Evolutionary conservation across 2,329 filamentous ascomycete genomes (phyloP), one percentile per base, ranked within the genome.

Genomic region (Bipolaris bicolor): DNA sequence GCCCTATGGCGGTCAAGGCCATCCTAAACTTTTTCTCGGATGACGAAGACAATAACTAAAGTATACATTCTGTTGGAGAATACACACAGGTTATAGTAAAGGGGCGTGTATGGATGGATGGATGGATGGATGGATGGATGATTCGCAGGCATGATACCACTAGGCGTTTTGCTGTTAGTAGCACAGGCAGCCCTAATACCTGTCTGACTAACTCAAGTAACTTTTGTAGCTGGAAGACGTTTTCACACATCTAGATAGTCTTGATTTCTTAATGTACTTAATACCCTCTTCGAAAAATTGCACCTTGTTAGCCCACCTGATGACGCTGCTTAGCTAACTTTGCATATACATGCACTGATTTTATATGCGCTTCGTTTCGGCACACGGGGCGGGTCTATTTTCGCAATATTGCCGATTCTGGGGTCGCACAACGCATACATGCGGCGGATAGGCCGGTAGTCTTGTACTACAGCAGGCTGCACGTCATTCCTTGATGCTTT

Each of bases 1-100:
- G 92, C 1, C 87, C 93, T 44, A 86, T 88, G 61, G 93, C 92
- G 41, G 87, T 92, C 61, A 87, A 90, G 74, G 91, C 92, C n/a
- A 87, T 97, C 65, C 83, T 97, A 79, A 90, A 89, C 73, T 97
- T 96, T 80, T 95, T 97, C 76, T 90, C 94, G 77, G 91, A 91
- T 63, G 86, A 86, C 26, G 71, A 74, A 37, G 71, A 74, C 20
- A 68, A 66, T 47, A 67, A 67, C 54, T 74, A 72, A 72, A 59
- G 49, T 24, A 50, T 33, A 43, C 46, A 36, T 50, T 31, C 47
- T 39, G 39, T 31, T 41, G 51, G 45, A 48, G n/a, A 37, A 33
- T 46, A 51, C 52, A 56, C 41, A 56, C 41, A 49, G 29, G 52
- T 48, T 57, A 34, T 52, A 51, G 59, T 49, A 49, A 58, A 40